phyloP scores from a whole-genome alignment of 1,139 yeast species.

The Pichia kudriavzevii region DNA sequence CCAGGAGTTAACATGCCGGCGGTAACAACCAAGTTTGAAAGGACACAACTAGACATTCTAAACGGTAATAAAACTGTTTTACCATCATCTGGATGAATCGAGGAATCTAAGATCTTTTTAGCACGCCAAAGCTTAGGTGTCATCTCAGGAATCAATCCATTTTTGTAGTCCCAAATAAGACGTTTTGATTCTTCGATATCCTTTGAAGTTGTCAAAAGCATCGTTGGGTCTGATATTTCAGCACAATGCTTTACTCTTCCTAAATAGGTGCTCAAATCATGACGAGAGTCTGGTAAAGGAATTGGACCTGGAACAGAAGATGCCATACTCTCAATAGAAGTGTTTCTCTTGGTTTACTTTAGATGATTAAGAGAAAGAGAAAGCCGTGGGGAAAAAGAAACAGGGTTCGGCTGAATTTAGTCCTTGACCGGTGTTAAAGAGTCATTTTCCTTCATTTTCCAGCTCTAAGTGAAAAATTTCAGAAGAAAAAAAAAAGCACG shows the following conservation, averaged over 20 bases:
- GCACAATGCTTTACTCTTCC: slow-evolving; percentile 94
- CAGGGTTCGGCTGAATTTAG: too few species aligned
- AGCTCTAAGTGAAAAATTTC: background rate
- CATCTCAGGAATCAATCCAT: slow-evolving; percentile 56
- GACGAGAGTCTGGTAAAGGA: slow-evolving; percentile 68
- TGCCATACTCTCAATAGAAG: slow-evolving; percentile 48
- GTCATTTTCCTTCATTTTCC: too few species aligned
- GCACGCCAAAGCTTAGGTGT: slow-evolving; percentile 87
- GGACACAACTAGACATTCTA: slow-evolving; percentile 93
- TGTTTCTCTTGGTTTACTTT: too few species aligned
- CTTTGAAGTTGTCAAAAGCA: slow-evolving; percentile 63
- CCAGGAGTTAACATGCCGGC: slow-evolving; percentile 97
- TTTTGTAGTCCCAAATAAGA: slow-evolving; percentile 62
- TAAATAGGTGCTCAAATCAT: slow-evolving; percentile 75
- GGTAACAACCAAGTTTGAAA: slow-evolving; percentile 88
- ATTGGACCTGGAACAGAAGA: slow-evolving; percentile 79
- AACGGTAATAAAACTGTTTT: slow-evolving; percentile 87
- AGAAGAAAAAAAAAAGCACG: background rate
- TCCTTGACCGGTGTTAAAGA: too few species aligned
- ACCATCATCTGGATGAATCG: slow-evolving; percentile 93
- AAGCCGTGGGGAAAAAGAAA: too few species aligned
- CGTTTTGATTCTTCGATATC: slow-evolving; percentile 62
- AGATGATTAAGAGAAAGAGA: background rate
- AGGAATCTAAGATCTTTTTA: slow-evolving; percentile 75
- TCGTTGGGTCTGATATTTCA: slow-evolving; percentile 85